These are phyloP conservation scores for Coffea eugenioides DNA, from an alignment of 257 asterid genomes.

Conservation along the genomic window DNA sequence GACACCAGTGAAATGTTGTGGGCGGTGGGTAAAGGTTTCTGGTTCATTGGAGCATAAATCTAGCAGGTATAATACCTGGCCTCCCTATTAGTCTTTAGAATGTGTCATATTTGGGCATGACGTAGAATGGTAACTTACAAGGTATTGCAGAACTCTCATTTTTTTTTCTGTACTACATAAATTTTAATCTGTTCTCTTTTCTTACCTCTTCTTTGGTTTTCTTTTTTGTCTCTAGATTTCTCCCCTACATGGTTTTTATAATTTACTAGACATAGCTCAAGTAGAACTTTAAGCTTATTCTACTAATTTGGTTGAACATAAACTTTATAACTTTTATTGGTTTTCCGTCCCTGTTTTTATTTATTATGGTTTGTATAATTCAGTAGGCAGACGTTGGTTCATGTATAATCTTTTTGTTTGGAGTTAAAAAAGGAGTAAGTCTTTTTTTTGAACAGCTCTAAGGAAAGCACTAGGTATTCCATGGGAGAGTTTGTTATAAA, in stretches of 20 bases:
- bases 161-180: too few relatives aligned
- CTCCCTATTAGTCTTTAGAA: neutral
- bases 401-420: neutral
- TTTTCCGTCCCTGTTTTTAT: neutral
- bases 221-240: neutral
- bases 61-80: constrained; percentile 49
- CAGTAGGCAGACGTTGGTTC: neutral
- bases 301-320: neutral
- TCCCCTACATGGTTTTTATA: neutral
- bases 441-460: neutral
- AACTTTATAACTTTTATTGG: too few relatives aligned
- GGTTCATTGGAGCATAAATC: constrained; percentile 53
- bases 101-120: neutral
- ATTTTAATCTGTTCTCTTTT: neutral
- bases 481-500: neutral
- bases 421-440: neutral
- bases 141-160: too few relatives aligned
- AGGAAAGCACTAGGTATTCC: neutral
- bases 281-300: neutral
- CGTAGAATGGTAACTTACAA: neutral
- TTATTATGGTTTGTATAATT: neutral
- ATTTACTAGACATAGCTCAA: neutral
- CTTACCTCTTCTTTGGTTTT: too few relatives aligned
- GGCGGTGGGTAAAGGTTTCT: constrained; percentile 33
- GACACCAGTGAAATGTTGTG: constrained; percentile 37